These are phyloP conservation scores for Alternaria dauci DNA, from an alignment of 2,329 filamentous ascomycete species.

Conservation along the genomic window DNA sequence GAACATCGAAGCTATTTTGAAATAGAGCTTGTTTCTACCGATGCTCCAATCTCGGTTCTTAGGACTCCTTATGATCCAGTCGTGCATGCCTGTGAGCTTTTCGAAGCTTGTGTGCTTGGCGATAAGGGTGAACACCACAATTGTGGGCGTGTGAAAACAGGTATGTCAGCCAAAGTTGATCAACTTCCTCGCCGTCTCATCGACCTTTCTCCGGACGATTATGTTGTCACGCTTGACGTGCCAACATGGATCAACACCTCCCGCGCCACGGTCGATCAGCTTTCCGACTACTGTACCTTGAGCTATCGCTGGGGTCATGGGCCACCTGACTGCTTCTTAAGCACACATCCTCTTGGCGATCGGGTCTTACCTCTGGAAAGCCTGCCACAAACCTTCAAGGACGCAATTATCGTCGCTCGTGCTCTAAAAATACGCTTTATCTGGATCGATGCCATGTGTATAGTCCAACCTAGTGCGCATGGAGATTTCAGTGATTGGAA, in stretches of 20 bases:
- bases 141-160: background rate
- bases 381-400: background rate
- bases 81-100: background rate
- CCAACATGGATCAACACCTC: background rate
- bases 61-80: background rate
- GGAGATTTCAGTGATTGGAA: background rate
- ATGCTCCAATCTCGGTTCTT: background rate
- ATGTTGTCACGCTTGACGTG: background rate
- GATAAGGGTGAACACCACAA: background rate
- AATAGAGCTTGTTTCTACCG: too few relatives aligned
- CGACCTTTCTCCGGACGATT: background rate
- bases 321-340: background rate
- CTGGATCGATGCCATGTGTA: background rate
- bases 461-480: background rate
- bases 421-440: background rate
- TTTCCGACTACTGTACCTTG: background rate
- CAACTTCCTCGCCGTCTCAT: background rate
- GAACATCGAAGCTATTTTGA: too few relatives aligned
- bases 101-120: background rate
- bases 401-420: background rate
- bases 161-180: fast-evolving
- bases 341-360: background rate
- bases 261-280: background rate
- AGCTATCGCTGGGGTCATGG: background rate
- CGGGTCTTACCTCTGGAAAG: too few relatives aligned